Percentiles rank a stretch among this genome's conserved stretches.
phyloP scores from a whole-genome alignment of 2,329 filamentous ascomycete species.

The Colletotrichum incanum region DNA sequence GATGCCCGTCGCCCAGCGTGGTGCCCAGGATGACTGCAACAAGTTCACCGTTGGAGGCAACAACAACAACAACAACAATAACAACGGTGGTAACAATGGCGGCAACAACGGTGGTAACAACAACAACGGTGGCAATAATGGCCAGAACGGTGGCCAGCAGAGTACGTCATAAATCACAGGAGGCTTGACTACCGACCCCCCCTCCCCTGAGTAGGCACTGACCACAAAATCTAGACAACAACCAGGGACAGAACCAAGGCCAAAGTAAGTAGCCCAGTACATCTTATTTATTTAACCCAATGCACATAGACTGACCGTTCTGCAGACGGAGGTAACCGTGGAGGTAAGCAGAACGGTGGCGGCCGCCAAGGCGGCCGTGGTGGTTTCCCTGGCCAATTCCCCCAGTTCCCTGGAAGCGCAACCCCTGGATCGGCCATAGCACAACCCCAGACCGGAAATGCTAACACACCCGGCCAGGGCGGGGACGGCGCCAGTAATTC shows the following conservation, averaged over 20 bases:
- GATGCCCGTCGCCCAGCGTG: constrained; percentile 78
- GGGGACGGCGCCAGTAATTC: constrained; percentile 40
- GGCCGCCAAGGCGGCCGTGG: neutral
- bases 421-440: constrained; percentile 36
- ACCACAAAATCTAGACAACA: constrained; percentile 35
- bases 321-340: constrained; percentile 9
- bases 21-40: constrained; percentile 75
- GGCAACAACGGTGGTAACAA: constrained; percentile 43
- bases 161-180: constrained; percentile 5
- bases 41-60: constrained; percentile 45
- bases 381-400: constrained; percentile 23
- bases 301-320: constrained; percentile 5
- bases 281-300: neutral
- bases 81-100: constrained; percentile 43
- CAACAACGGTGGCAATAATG: constrained; percentile 37
- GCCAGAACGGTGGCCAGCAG: constrained; percentile 35
- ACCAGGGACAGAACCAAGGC: constrained; percentile 1
- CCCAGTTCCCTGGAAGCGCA: constrained; percentile 32
- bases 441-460: constrained; percentile 35
- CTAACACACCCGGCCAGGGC: constrained; percentile 36
- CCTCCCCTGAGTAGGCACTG: neutral
- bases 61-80: constrained; percentile 45
- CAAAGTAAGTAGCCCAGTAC: neutral
- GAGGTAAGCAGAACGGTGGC: constrained; percentile 31
- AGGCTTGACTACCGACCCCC: neutral